A percentile compares a stretch with the other conserved stretches of the same genome.
phyloP scores from a whole-genome alignment of 1,284 basidiomycete species.

The Cutaneotrichosporon daszewskae region DNA sequence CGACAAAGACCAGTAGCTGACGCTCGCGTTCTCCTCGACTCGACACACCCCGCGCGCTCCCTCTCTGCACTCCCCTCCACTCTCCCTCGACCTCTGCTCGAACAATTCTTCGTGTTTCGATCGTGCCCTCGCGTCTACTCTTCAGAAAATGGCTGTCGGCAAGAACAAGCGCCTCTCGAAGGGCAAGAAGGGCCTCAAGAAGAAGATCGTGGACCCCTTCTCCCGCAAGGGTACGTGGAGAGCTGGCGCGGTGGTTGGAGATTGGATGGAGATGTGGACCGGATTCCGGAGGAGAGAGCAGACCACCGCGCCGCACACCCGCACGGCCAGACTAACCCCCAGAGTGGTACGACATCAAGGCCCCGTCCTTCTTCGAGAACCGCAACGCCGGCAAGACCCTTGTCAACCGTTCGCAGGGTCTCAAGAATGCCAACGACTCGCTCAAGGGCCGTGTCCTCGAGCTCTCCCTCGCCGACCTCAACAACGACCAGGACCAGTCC shows the following conservation, averaged over 20 bases:
- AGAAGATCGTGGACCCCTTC: slow-evolving; percentile 99
- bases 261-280: too few relatives aligned
- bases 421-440: slow-evolving; percentile 99
- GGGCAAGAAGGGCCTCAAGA: slow-evolving; percentile 99
- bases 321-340: slow-evolving; percentile 11
- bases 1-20: neutral
- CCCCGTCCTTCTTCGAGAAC: slow-evolving; percentile 95
- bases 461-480: slow-evolving; percentile 93
- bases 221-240: slow-evolving; percentile 76
- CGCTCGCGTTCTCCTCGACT: neutral
- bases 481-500: slow-evolving; percentile 99
- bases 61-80: neutral
- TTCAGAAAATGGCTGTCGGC: slow-evolving; percentile 72
- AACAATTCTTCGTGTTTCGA: neutral
- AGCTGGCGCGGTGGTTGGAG: neutral
- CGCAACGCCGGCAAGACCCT: slow-evolving; percentile 98
- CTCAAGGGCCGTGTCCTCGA: slow-evolving; percentile 96
- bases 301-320: too few relatives aligned
- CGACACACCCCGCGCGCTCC: neutral
- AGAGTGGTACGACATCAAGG: slow-evolving; percentile 99
- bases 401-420: slow-evolving; percentile 94
- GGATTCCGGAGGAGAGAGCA: too few relatives aligned
- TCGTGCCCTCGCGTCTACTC: neutral
- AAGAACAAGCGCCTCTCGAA: slow-evolving; percentile 99
- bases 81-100: neutral